A percentile compares a stretch with the other conserved stretches of the same genome.
These are phyloP conservation scores for Obelidium mucronatum DNA, from an alignment of 192 early-diverging fungal species.

Conservation along the genomic window DNA sequence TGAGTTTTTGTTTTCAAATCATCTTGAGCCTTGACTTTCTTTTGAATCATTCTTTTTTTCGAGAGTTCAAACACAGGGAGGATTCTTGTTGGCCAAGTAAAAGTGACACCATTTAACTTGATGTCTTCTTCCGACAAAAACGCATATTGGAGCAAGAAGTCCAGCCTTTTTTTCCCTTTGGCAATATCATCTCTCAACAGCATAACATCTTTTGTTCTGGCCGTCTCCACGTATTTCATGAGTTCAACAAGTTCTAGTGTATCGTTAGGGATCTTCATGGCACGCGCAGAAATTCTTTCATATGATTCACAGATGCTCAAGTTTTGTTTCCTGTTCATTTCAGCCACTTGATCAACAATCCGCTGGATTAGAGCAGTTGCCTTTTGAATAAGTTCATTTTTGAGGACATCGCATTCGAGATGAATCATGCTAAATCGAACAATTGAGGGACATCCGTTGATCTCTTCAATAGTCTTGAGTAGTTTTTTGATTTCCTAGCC, in stretches of 20 bases:
- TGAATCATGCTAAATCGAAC: slow-evolving; percentile 67
- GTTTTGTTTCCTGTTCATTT: slow-evolving; percentile 65
- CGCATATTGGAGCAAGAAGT: slow-evolving; percentile 64
- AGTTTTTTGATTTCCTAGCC: slow-evolving; percentile 71
- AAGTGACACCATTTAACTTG: slow-evolving; percentile 68
- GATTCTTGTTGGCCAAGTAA: slow-evolving; percentile 71
- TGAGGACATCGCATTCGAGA: slow-evolving; percentile 65
- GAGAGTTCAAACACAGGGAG: slow-evolving; percentile 68
- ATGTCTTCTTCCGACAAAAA: slow-evolving; percentile 69
- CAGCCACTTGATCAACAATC: slow-evolving; percentile 68
- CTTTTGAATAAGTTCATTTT: slow-evolving; percentile 61
- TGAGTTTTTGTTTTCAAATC: slow-evolving; percentile 65
- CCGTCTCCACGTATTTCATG: slow-evolving; percentile 64
- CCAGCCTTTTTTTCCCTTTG: slow-evolving; percentile 61
- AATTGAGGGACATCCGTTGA: slow-evolving; percentile 54
- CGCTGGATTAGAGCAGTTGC: slow-evolving; percentile 65
- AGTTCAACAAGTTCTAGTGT: slow-evolving; percentile 68
- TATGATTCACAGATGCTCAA: slow-evolving; percentile 67
- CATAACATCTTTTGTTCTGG: slow-evolving; percentile 58
- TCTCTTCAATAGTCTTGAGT: slow-evolving; percentile 64
- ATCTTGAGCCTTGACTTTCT: slow-evolving; percentile 69
- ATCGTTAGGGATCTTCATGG: slow-evolving; percentile 64
- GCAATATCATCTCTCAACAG: slow-evolving; percentile 59
- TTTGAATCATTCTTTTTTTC: slow-evolving; percentile 68
- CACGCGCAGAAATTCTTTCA: slow-evolving; percentile 64